Evolutionary conservation across 106 monocot genomes (phyloP), one percentile per base, ranked within the genome.

Genomic region (Acorus calamus): DNA sequence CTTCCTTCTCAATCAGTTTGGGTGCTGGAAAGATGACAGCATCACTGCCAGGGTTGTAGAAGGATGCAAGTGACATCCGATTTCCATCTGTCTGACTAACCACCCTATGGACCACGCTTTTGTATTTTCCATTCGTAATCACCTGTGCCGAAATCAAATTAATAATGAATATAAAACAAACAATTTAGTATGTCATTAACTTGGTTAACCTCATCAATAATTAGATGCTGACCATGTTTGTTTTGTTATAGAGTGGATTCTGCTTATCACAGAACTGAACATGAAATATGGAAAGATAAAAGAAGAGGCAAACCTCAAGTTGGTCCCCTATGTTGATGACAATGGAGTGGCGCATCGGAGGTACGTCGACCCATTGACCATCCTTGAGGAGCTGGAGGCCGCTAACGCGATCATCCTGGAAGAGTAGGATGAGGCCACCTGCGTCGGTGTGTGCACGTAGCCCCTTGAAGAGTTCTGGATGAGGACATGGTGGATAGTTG

Each of bases 241-340:
- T 28, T 28, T 28, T 28, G 28, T 28, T 28, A 0, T 28, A 28
- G 28, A 28, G 28, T 28, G 28, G 28, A 28, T 28, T 28, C 28
- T 28, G 28, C 28, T 28, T 28, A 28, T 28, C 0, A 28, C 28
- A 28, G 28, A 28, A 28, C 28, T 28, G 28, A 28, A 28, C 28
- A 28, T 28, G 28, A 28, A 28, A 28, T 28, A 28, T 28, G 49
- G 50, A 60, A 5, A 46, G 6, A 13, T 8, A 60, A 3, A 4
- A 50, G 1, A 11, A 43, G 48, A 8, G 42, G n/a, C 43, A 44
- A 0, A 79, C 79, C 74, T 81, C 80, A 2, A 85, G 78, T 57
- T 91, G 91, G 66, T 91, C 86, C 51, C 91, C 91, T 49, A 83
- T 72, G 73, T 91, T 86, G 76, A 86, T 55, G 63, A 91, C 86